phyloP scores from a whole-genome alignment of 1,139 yeast species.

The Geotrichum cucujoidarum region DNA sequence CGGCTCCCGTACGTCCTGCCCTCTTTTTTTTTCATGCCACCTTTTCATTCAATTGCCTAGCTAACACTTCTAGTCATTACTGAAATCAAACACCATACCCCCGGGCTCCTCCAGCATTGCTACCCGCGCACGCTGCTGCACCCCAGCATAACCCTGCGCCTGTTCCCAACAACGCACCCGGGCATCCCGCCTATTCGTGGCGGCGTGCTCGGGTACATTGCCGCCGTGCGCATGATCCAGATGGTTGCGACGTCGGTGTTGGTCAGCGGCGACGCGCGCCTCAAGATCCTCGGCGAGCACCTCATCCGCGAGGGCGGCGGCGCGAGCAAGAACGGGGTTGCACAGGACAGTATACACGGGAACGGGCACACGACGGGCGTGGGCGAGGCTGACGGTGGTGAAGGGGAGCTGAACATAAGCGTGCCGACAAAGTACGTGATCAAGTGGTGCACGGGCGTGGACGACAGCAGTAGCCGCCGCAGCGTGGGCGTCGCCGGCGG shows the following conservation, averaged over 20 bases:
- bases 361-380: neutral
- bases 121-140: slow-evolving; percentile 6
- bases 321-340: neutral
- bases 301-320: slow-evolving; percentile 1
- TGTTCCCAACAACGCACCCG: slow-evolving; percentile 14
- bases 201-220: slow-evolving; percentile 17
- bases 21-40: neutral
- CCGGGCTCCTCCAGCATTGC: slow-evolving; percentile 12
- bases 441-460: slow-evolving; percentile 14
- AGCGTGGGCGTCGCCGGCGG: neutral
- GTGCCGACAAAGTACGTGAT: slow-evolving; percentile 13
- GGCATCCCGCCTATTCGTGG: slow-evolving; percentile 15
- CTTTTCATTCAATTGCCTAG: neutral
- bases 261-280: slow-evolving; percentile 18
- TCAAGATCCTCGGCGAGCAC: slow-evolving; percentile 13
- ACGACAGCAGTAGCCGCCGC: neutral
- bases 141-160: slow-evolving; percentile 11
- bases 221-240: slow-evolving; percentile 15
- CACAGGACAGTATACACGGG: neutral
- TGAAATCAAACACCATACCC: slow-evolving; percentile 12
- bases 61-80: slow-evolving; percentile 10
- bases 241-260: slow-evolving; percentile 17
- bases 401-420: neutral
- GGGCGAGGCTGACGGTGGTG: neutral
- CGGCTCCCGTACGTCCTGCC: slow-evolving; percentile 8